Evolutionary conservation across 176 grass and related monocot genomes (phyloP).

Genomic region (Dactylis glomerata): DNA sequence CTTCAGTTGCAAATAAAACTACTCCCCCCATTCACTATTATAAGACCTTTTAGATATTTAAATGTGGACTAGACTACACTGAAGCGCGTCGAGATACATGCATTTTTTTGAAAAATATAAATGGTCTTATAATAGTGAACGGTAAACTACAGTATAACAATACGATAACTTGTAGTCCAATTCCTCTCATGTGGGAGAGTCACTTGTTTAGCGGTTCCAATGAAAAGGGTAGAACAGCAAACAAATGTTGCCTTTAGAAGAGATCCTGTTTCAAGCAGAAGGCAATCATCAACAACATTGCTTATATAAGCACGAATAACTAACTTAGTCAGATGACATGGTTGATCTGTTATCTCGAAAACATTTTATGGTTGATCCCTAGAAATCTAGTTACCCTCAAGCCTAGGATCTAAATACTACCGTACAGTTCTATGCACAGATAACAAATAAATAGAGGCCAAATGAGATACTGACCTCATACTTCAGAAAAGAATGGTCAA

Average conservation of each 20-base stretch:
- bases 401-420: not conserved
- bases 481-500: slow-evolving; percentile 1
- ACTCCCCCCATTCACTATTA: too few relatives aligned
- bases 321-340: not conserved
- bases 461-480: slow-evolving; percentile 11
- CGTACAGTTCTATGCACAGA: not conserved
- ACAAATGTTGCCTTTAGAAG: not conserved
- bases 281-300: not conserved
- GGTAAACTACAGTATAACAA: not conserved
- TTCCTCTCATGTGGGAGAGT: not conserved
- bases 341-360: not conserved
- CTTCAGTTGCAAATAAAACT: not conserved
- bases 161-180: not conserved
- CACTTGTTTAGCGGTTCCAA: not conserved
- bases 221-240: not conserved
- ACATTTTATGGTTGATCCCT: not conserved
- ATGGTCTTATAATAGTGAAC: too few relatives aligned
- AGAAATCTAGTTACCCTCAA: not conserved
- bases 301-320: slow-evolving; percentile 4
- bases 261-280: slow-evolving; percentile 14
- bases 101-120: too few relatives aligned
- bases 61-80: too few relatives aligned
- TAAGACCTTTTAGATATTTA: too few relatives aligned
- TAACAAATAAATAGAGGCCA: slow-evolving; percentile 9
- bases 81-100: too few relatives aligned